Evolutionary conservation across 2,329 filamentous ascomycete genomes (phyloP), one percentile per base, ranked within the genome.

Genomic region (Alternaria arbusti): DNA sequence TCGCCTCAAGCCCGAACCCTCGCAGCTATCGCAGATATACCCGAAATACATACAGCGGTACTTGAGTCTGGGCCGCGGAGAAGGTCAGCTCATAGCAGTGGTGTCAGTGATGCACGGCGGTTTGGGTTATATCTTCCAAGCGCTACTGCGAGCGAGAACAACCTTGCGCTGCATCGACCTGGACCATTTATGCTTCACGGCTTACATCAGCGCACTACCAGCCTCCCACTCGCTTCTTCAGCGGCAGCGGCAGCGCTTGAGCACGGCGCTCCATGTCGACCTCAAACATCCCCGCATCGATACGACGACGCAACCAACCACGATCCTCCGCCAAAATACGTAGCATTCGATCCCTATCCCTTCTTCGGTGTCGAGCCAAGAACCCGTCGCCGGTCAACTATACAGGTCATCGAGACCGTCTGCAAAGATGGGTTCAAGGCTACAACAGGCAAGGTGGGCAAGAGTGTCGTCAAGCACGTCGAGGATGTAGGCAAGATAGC

Each of bases 281-380:
- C 15, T 3, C 25, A 22, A 20, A 54, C 17, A 59, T 13, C 5
- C n/a, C 15, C 40, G 28, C 20, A 23, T n/a, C 26, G 23, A 45
- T n/a, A 12, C 40, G 46, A 57, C 23, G 20, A 43, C 20, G 28
- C 13, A 13, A 8, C 26, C 22, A 36, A 32, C 40, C 13, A 50
- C 26, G 61, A 57, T 26, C 46, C 20, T 25, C 61, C 57, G 30
- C 61, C 61, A 10, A 22, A 25, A 23, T 61, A 64, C 26, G 26
- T 54, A 30, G 26, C 47, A 12, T 23, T 57, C 22, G 57, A 64
- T 32, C 57, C 61, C 7, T 15, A 61, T 36, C 52, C 61, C 20
- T 47, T 49, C 25, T 55, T 54, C 15, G 26, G 23, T 15, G 25
- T 13, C 50, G 20, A 46, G 28, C 17, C 26, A 40, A 60, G 22